These are phyloP conservation scores for Canavalia gladiata DNA, from an alignment of 306 rosid species.

Conservation along the genomic window DNA sequence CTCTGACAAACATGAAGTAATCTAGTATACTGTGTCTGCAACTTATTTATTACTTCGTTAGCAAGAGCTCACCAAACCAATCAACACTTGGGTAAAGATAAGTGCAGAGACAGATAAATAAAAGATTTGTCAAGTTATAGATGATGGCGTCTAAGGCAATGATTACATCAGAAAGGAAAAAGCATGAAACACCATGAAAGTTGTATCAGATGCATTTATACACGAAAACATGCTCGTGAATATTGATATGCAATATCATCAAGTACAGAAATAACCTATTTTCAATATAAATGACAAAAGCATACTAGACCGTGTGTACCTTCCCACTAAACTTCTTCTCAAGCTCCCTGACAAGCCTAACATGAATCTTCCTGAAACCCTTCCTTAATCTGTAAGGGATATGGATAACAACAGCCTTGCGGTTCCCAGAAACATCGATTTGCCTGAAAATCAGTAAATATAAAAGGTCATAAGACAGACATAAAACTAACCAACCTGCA, in stretches of 20 bases:
- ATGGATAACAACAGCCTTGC: constrained; percentile 90
- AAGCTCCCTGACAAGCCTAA: constrained; percentile 90
- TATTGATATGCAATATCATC: background rate
- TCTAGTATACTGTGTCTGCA: background rate
- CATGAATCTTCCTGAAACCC: constrained; percentile 84
- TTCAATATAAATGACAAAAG: background rate
- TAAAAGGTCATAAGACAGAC: background rate
- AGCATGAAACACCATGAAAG: background rate
- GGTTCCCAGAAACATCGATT: constrained; percentile 78
- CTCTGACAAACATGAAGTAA: background rate
- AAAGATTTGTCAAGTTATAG: background rate
- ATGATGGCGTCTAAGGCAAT: background rate
- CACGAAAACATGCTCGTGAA: background rate
- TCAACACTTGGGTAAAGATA: background rate
- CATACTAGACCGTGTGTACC: constrained; percentile 47
- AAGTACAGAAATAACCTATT: background rate
- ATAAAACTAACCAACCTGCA: background rate
- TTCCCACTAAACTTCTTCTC: constrained; percentile 98
- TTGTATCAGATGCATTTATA: background rate
- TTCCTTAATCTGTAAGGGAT: constrained; percentile 86
- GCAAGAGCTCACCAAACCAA: background rate
- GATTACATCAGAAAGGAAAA: background rate
- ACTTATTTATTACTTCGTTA: background rate
- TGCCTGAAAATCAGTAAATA: constrained; percentile 59
- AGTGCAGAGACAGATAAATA: background rate